A percentile compares a stretch with the other conserved stretches of the same genome.
These are phyloP conservation scores for Picochlorum sp. DNA, from an alignment of 139 green algal species.

Conservation along the genomic window DNA sequence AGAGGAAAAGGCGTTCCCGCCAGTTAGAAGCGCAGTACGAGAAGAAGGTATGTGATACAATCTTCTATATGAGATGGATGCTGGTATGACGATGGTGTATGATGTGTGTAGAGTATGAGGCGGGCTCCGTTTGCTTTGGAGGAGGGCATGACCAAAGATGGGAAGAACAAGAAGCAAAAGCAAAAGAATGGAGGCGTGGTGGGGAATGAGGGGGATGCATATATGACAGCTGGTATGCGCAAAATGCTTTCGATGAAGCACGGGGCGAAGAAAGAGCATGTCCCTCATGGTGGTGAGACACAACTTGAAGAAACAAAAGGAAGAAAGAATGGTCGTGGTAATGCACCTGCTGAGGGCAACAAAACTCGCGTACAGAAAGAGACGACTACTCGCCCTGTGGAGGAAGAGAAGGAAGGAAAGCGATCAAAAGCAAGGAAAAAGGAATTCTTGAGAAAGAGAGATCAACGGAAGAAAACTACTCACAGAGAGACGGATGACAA, in stretches of 20 bases:
- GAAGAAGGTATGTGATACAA: not conserved
- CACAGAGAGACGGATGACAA: not conserved
- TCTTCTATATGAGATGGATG: no score
- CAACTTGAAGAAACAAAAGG: not conserved
- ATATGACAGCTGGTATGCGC: not conserved
- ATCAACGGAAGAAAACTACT: not conserved
- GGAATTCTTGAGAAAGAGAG: slow-evolving; percentile 5
- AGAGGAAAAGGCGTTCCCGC: not conserved
- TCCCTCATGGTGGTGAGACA: no score
- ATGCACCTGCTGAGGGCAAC: no score
- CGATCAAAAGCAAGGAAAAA: slow-evolving; percentile 3
- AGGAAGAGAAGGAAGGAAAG: slow-evolving; percentile 3
- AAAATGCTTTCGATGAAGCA: slow-evolving; percentile 1
- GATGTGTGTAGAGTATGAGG: not conserved
- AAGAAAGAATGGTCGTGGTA: not conserved
- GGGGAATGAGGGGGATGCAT: not conserved
- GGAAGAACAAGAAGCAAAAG: not conserved
- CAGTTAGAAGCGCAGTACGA: not conserved
- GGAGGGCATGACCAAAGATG: not conserved
- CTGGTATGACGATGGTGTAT: no score
- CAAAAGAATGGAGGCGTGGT: not conserved
- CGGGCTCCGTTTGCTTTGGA: not conserved
- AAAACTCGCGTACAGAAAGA: no score
- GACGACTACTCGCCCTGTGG: not conserved
- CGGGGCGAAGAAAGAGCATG: not conserved